Evolutionary conservation across 2,329 filamentous ascomycete species (phyloP).

Genomic region (Dactylonectria estremocensis): DNA sequence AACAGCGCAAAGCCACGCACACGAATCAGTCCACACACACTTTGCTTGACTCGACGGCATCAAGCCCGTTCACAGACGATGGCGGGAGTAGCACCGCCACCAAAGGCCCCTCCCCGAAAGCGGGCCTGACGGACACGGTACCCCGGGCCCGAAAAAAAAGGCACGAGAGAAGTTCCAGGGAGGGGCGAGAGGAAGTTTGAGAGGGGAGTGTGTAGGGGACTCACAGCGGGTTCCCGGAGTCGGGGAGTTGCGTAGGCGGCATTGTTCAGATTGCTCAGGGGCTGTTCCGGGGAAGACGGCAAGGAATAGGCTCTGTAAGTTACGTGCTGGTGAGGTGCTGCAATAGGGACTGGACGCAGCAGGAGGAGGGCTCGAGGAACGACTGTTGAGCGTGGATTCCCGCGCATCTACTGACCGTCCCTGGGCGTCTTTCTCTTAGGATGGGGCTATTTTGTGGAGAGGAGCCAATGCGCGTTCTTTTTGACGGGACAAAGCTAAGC

Average conservation of each 20-base stretch:
- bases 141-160: slow-evolving; percentile 14
- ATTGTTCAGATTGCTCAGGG: slow-evolving; percentile 46
- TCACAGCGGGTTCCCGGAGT: slow-evolving; percentile 65
- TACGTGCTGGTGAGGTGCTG: not conserved
- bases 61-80: slow-evolving; percentile 5
- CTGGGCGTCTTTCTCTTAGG: not conserved
- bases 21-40: slow-evolving; percentile 44
- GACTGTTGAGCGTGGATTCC: no score
- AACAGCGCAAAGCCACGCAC: slow-evolving; percentile 25
- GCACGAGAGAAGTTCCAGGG: slow-evolving; percentile 5
- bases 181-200: not conserved
- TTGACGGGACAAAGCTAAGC: slow-evolving; percentile 16
- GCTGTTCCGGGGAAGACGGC: not conserved
- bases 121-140: slow-evolving; percentile 17
- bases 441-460: slow-evolving; percentile 7
- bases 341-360: not conserved
- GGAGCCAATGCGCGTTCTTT: not conserved
- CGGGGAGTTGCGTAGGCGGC: slow-evolving; percentile 63
- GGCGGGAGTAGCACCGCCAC: slow-evolving; percentile 15
- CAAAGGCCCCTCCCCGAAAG: slow-evolving; percentile 2
- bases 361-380: slow-evolving; percentile 3
- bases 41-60: slow-evolving; percentile 29
- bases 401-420: slow-evolving; percentile 4
- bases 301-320: not conserved
- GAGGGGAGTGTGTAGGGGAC: slow-evolving; percentile 40